Percentiles rank a stretch among this genome's conserved stretches.
Evolutionary conservation across 2,329 filamentous ascomycete species (phyloP).

Genomic region (Exophiala oligosperma): DNA sequence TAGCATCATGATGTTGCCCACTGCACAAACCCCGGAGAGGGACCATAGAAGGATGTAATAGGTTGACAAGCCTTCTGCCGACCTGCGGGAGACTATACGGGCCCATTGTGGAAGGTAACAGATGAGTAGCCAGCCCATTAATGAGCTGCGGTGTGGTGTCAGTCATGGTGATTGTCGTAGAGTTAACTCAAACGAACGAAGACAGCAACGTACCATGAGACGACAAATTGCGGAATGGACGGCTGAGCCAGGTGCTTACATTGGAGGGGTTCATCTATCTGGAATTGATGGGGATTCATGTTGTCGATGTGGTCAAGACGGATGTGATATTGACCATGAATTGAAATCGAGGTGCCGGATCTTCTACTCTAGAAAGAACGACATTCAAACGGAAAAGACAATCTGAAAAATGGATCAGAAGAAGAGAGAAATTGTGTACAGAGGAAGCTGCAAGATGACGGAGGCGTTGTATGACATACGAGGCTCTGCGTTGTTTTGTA

Average conservation of each 20-base stretch:
- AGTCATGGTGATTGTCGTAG: background rate
- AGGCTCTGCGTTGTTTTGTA: too few species aligned
- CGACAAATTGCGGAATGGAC: constrained; percentile 13
- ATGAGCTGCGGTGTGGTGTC: background rate
- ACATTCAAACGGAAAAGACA: too few species aligned
- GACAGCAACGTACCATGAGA: constrained; percentile 7
- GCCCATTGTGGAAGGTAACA: constrained; percentile 17
- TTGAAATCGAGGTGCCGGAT: too few species aligned
- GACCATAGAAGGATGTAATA: constrained; percentile 17
- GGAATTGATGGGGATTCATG: constrained; percentile 1
- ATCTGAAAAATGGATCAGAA: too few species aligned
- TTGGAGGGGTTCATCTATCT: constrained; percentile 8
- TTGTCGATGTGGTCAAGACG: background rate
- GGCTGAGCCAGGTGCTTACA: constrained; percentile 10
- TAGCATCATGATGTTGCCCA: constrained; percentile 20
- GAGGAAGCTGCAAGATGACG: too few species aligned
- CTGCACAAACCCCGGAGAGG: constrained; percentile 16
- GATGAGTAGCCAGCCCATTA: constrained; percentile 19
- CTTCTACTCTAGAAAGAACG: too few species aligned
- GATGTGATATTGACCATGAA: background rate
- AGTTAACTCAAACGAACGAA: background rate
- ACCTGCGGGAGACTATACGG: constrained; percentile 13
- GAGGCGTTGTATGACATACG: too few species aligned
- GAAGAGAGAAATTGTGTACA: too few species aligned
- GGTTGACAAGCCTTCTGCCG: constrained; percentile 15